phyloP scores from a whole-genome alignment of 2,329 filamentous ascomycete species.

The Aspergillus neotritici region DNA sequence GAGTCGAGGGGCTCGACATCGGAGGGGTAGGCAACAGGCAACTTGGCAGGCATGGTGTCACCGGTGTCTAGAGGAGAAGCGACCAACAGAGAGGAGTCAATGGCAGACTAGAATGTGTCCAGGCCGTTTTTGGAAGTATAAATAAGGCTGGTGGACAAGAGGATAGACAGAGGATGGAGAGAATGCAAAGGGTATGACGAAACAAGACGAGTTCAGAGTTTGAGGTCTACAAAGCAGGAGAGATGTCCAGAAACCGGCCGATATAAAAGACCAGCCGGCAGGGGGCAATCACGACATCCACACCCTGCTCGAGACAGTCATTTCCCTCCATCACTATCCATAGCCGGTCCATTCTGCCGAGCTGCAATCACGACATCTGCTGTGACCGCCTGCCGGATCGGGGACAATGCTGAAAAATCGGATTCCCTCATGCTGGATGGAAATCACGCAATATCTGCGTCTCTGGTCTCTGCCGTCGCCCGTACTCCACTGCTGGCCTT shows the following conservation, averaged over 20 bases:
- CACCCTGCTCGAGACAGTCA: slow-evolving; percentile 12
- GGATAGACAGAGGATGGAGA: slow-evolving; percentile 1
- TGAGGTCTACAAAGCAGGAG: slow-evolving; percentile 11
- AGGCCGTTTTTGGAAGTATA: not conserved
- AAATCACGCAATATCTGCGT: slow-evolving; percentile 40
- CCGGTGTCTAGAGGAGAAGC: slow-evolving; percentile 1
- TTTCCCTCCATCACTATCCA: slow-evolving; percentile 17
- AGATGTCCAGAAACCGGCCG: slow-evolving; percentile 18
- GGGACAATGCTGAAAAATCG: slow-evolving; percentile 22
- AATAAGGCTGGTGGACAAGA: slow-evolving; percentile 4
- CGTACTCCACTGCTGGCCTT: slow-evolving; percentile 11
- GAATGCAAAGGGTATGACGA: not conserved
- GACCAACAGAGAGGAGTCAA: slow-evolving; percentile 6
- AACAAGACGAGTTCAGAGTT: slow-evolving; percentile 5
- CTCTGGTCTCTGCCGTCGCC: slow-evolving; percentile 13
- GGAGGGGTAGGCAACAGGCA: slow-evolving; percentile 32
- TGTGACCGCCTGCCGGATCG: slow-evolving; percentile 24
- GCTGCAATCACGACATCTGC: slow-evolving; percentile 26
- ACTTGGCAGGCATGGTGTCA: slow-evolving; percentile 35
- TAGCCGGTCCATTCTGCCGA: slow-evolving; percentile 23
- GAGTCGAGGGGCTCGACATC: slow-evolving; percentile 31
- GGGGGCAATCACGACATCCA: slow-evolving; percentile 31
- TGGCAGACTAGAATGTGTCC: not conserved
- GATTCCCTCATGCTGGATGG: slow-evolving; percentile 25
- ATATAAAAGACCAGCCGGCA: slow-evolving; percentile 23